phyloP scores from a whole-genome alignment of 768 basidiomycete genomes.

The Russula lepida region DNA sequence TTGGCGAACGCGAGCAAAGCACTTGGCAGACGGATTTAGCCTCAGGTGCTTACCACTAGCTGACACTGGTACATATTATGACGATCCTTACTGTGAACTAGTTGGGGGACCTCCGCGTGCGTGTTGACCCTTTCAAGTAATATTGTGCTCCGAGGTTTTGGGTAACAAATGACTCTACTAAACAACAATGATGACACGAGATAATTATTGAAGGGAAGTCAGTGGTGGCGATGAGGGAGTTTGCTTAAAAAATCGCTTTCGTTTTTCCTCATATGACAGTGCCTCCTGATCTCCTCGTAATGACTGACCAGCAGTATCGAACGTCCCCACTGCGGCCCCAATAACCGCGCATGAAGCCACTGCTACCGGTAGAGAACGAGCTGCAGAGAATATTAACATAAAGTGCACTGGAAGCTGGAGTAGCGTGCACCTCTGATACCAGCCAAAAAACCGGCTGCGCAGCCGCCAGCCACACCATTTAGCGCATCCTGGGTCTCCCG shows the following conservation, averaged over 20 bases:
- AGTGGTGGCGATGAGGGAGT: conserved; percentile 38
- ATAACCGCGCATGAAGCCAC: conserved; percentile 70
- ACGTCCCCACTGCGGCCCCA: conserved; percentile 72
- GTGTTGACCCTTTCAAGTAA: not conserved
- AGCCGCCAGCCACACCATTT: conserved; percentile 81
- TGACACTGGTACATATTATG: not conserved
- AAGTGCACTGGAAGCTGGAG: not conserved
- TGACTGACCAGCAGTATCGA: conserved; percentile 65
- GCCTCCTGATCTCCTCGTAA: conserved; percentile 39
- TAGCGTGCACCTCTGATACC: conserved; percentile 63
- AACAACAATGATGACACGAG: not conserved
- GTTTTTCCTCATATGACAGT: conserved; percentile 54
- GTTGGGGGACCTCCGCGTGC: not conserved
- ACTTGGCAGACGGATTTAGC: not conserved
- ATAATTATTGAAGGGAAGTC: conserved; percentile 23
- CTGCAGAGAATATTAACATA: conserved; percentile 33
- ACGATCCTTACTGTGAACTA: not conserved
- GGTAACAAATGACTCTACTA: not conserved
- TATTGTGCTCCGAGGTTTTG: not conserved
- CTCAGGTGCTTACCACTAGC: not conserved
- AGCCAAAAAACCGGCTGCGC: conserved; percentile 88
- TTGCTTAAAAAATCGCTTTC: conserved; percentile 80
- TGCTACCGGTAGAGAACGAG: conserved; percentile 76
- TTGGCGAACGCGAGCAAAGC: not conserved
- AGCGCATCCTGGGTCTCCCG: conserved; percentile 70